Conservation (phyloP, 768 basidiomycete genomes). For the Paxillus rubicundulus region DNA sequence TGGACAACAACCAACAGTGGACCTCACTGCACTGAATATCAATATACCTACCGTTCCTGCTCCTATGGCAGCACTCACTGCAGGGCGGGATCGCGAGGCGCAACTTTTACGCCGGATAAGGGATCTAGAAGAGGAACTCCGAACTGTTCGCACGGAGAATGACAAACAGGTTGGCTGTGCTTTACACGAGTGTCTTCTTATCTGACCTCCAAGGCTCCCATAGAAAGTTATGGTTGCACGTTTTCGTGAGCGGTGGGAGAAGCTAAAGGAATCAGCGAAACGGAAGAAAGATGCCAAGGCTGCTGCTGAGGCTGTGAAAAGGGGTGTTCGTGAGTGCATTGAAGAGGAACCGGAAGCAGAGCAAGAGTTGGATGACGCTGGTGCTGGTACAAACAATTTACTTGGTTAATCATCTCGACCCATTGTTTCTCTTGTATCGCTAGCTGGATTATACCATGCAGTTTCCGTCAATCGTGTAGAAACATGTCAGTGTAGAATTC, state of each 20-base stretch:
- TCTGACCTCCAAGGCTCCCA: slow-evolving; percentile 17
- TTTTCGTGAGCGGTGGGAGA: slow-evolving; percentile 87
- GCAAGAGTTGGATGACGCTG: slow-evolving; percentile 46
- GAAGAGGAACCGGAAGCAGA: slow-evolving; percentile 66
- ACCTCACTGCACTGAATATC: slow-evolving; percentile 57
- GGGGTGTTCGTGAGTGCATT: slow-evolving; percentile 62
- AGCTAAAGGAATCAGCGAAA: slow-evolving; percentile 83
- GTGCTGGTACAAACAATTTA: not conserved
- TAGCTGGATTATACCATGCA: slow-evolving; percentile 9
- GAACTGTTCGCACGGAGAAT: slow-evolving; percentile 62
- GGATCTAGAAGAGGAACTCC: slow-evolving; percentile 80
- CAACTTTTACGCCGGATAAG: slow-evolving; percentile 51
- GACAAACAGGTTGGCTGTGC: slow-evolving; percentile 68
- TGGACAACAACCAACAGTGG: slow-evolving; percentile 39
- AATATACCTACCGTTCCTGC: slow-evolving; percentile 49
- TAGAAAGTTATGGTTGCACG: slow-evolving; percentile 82
- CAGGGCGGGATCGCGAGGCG: slow-evolving; percentile 57
- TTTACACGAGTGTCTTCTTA: slow-evolving; percentile 1
- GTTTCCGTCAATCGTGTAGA: not conserved
- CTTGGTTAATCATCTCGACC: slow-evolving; percentile 3
- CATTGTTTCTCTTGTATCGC: slow-evolving; percentile 4
- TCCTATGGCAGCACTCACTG: slow-evolving; percentile 47
- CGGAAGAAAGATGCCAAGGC: slow-evolving; percentile 76
- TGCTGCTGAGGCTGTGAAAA: slow-evolving; percentile 44
- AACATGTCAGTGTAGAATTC: too few relatives aligned